Evolutionary conservation across 2,329 filamentous ascomycete genomes (phyloP).

Genomic region (Setomelanomma holmii): DNA sequence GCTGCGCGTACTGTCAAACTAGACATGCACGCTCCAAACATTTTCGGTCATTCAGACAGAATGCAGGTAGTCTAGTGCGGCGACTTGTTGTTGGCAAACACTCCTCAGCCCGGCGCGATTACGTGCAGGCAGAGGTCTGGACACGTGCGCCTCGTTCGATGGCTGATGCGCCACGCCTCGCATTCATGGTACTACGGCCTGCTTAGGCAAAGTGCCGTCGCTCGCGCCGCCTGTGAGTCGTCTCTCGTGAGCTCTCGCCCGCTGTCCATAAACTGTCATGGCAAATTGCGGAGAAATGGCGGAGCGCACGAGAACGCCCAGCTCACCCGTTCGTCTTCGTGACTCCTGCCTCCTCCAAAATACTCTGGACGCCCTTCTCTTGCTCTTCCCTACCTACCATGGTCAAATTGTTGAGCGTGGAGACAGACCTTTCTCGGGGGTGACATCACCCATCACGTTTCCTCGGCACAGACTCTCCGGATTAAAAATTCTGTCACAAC

Average conservation of each 20-base stretch:
- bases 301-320: slow-evolving; percentile 27
- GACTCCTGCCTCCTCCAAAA: slow-evolving; percentile 1
- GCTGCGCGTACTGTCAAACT: neutral
- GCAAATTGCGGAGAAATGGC: slow-evolving; percentile 40
- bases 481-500: slow-evolving; percentile 23
- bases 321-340: slow-evolving; percentile 13
- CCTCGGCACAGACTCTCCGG: slow-evolving; percentile 21
- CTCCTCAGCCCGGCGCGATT: too few species aligned
- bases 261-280: slow-evolving; percentile 30
- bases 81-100: neutral
- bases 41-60: neutral
- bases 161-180: slow-evolving; percentile 18
- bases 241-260: slow-evolving; percentile 20
- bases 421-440: slow-evolving; percentile 17
- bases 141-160: too few species aligned
- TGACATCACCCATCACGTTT: slow-evolving; percentile 31
- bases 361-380: slow-evolving; percentile 1
- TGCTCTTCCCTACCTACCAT: slow-evolving; percentile 21
- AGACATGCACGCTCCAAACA: neutral
- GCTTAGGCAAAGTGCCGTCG: slow-evolving; percentile 20
- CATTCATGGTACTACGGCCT: slow-evolving; percentile 20
- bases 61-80: neutral
- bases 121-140: neutral
- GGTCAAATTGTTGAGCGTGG: slow-evolving; percentile 21
- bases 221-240: slow-evolving; percentile 26